Evolutionary conservation across 257 asterid species (phyloP).

Genomic region (Scutellaria baicalensis): DNA sequence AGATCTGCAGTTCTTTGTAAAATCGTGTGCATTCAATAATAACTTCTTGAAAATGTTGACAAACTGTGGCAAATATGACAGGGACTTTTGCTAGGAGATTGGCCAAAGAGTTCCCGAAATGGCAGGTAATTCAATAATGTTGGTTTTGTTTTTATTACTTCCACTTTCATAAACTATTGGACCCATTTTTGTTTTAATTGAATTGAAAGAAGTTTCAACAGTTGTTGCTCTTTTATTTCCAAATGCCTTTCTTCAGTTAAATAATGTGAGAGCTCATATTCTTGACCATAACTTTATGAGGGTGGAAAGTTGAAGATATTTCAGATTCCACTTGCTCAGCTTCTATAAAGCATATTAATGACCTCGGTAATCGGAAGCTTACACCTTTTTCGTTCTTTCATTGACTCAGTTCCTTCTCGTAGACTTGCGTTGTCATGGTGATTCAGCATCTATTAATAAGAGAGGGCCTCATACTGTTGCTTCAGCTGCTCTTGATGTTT

Average conservation of each 20-base stretch:
- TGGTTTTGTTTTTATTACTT: background rate
- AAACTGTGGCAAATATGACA: slow-evolving; percentile 25
- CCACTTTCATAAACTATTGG: background rate
- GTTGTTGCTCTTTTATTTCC: background rate
- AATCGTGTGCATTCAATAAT: background rate
- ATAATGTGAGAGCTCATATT: background rate
- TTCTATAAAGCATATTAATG: background rate
- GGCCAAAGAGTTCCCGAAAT: slow-evolving; percentile 89
- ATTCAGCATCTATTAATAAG: slow-evolving; percentile 75
- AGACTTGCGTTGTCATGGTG: slow-evolving; percentile 99
- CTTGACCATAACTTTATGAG: background rate
- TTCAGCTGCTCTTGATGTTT: slow-evolving; percentile 92
- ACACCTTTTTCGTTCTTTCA: slow-evolving; percentile 18
- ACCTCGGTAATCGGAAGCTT: slow-evolving; percentile 13
- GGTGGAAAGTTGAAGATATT: background rate
- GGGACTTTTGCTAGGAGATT: slow-evolving; percentile 92
- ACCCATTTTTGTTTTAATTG: background rate
- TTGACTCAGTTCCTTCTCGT: slow-evolving; percentile 89
- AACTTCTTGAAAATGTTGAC: slow-evolving; percentile 3
- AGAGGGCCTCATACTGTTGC: slow-evolving; percentile 82
- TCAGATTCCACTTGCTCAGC: background rate
- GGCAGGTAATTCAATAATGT: slow-evolving; percentile 60
- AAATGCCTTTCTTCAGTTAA: background rate
- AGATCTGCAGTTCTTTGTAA: background rate
- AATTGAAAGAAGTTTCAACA: background rate